Conservation (phyloP, 352 stramenopile species). For the Pythium utonaiense region DNA sequence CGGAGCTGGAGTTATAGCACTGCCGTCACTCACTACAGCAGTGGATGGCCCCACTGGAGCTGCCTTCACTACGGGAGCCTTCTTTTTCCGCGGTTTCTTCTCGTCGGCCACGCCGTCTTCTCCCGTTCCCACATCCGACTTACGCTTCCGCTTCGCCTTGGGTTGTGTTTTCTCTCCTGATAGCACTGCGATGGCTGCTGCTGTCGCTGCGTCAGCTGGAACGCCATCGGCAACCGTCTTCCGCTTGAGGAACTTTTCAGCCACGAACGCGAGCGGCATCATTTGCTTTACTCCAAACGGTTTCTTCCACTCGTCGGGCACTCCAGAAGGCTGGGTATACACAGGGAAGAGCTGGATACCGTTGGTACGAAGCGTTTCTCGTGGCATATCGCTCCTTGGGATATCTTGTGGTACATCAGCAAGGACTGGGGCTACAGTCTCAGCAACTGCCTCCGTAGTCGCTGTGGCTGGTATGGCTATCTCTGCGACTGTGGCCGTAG, state of each 20-base stretch:
- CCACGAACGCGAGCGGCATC: conserved; percentile 50
- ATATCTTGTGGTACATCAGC: background rate
- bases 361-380: background rate
- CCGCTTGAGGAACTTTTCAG: conserved; percentile 52
- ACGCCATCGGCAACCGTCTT: conserved; percentile 14
- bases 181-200: conserved; percentile 10
- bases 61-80: conserved; percentile 19
- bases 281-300: conserved; percentile 40
- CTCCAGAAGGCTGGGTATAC: conserved; percentile 39
- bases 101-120: conserved; percentile 9
- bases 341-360: conserved; percentile 36
- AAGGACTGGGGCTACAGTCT: background rate
- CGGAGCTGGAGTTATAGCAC: background rate
- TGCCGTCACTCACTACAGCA: conserved; percentile 3
- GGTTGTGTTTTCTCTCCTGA: conserved; percentile 9
- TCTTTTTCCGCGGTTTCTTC: conserved; percentile 26
- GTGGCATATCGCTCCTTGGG: background rate
- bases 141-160: conserved; percentile 20
- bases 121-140: background rate
- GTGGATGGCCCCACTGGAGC: background rate
- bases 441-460: too few species aligned
- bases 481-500: too few species aligned
- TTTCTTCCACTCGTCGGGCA: conserved; percentile 35
- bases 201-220: background rate
- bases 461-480: too few species aligned